Percentiles rank a stretch among this genome's conserved stretches.
Evolutionary conservation across 805 yeast species (phyloP).

Genomic region (Suhomyces emberorum): DNA sequence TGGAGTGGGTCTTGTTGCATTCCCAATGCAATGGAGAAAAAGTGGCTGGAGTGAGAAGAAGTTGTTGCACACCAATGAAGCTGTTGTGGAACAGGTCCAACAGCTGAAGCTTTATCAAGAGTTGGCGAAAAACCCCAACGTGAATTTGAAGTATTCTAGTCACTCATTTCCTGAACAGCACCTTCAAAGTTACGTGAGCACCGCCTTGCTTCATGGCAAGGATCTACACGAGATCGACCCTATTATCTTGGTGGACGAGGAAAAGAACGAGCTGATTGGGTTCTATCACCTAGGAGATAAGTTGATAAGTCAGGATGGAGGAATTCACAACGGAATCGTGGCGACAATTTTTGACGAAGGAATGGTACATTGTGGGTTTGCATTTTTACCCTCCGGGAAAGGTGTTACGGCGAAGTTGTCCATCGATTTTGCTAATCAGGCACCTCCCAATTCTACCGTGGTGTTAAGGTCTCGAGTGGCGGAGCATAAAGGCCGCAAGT

Average conservation of each 20-base stretch:
- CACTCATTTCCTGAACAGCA: conserved; percentile 15
- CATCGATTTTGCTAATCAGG: conserved; percentile 62
- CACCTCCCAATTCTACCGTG: conserved; percentile 60
- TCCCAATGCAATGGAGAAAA: conserved; percentile 27
- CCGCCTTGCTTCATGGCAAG: conserved; percentile 69
- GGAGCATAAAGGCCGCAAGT: conserved; percentile 75
- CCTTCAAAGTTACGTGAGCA: conserved; percentile 51
- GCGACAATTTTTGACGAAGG: conserved; percentile 83
- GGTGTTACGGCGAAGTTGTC: conserved; percentile 86
- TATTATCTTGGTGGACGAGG: conserved; percentile 51
- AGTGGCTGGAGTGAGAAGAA: conserved; percentile 10
- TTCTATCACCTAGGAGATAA: conserved; percentile 70
- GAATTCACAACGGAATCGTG: conserved; percentile 77
- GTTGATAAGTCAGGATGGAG: conserved; percentile 65
- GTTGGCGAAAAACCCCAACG: conserved; percentile 13
- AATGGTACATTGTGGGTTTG: conserved; percentile 81
- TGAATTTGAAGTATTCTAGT: conserved; percentile 12
- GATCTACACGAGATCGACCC: conserved; percentile 75
- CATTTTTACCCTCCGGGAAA: conserved; percentile 68
- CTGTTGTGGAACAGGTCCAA: conserved; percentile 17
- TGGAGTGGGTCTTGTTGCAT: conserved; percentile 24
- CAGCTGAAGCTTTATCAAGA: conserved; percentile 17
- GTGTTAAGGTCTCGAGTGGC: conserved; percentile 64
- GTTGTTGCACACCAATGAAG: conserved; percentile 18
- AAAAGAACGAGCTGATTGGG: conserved; percentile 53